phyloP scores from a whole-genome alignment of 805 yeast genomes.

The Saturnispora kantuleensis region DNA sequence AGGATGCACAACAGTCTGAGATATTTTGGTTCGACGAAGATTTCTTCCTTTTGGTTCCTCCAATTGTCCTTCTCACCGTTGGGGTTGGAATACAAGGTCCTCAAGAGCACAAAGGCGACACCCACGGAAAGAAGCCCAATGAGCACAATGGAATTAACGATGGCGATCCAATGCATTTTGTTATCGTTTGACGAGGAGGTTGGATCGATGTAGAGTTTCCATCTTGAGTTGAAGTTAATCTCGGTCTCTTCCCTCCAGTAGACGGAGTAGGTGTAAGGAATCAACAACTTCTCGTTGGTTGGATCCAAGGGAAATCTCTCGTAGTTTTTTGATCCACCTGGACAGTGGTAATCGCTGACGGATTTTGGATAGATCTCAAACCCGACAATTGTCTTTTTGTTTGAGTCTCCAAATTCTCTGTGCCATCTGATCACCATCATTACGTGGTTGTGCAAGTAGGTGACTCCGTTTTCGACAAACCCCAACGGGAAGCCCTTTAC shows the following conservation, averaged over 20 bases:
- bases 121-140: slow-evolving; percentile 50
- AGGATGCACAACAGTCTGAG: slow-evolving; percentile 44
- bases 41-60: slow-evolving; percentile 30
- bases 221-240: slow-evolving; percentile 56
- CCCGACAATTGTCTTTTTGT: slow-evolving; percentile 60
- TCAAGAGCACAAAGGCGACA: slow-evolving; percentile 53
- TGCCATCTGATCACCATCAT: slow-evolving; percentile 74
- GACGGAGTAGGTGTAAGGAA: slow-evolving; percentile 78
- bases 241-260: slow-evolving; percentile 78
- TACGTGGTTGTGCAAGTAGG: slow-evolving; percentile 68
- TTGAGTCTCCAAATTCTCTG: slow-evolving; percentile 29
- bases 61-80: slow-evolving; percentile 7
- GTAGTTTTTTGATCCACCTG: slow-evolving; percentile 58
- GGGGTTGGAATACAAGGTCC: slow-evolving; percentile 42
- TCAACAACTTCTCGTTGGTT: slow-evolving; percentile 30
- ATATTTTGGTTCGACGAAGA: slow-evolving; percentile 40
- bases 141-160: slow-evolving; percentile 61
- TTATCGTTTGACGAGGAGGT: slow-evolving; percentile 33
- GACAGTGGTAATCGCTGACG: slow-evolving; percentile 57
- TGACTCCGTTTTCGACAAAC: slow-evolving; percentile 46
- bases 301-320: slow-evolving; percentile 45
- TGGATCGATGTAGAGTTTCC: slow-evolving; percentile 48
- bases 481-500: slow-evolving; percentile 86
- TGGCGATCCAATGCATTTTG: slow-evolving; percentile 68
- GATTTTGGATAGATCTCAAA: slow-evolving; percentile 86